Conservation (phyloP, 2,329 filamentous ascomycete species). For the Ophiostoma quercus region DNA sequence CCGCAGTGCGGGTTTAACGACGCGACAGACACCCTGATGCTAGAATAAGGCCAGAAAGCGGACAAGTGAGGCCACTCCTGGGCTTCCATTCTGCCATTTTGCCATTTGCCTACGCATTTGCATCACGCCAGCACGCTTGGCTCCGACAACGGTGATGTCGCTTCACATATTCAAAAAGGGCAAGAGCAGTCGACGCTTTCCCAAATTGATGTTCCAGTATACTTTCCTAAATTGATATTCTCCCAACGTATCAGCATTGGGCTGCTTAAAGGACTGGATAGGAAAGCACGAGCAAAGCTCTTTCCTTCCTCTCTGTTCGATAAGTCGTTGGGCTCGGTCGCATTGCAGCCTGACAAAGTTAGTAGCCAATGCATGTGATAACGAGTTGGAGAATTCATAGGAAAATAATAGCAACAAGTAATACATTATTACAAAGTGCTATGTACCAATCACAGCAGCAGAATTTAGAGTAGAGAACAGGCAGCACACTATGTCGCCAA, state of each 20-base stretch:
- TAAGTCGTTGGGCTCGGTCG: background rate
- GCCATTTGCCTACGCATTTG: background rate
- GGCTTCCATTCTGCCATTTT: background rate
- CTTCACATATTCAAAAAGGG: background rate
- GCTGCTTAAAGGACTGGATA: background rate
- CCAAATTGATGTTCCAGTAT: background rate
- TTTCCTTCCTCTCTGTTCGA: background rate
- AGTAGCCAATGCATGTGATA: background rate
- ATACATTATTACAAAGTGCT: background rate
- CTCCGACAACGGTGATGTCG: conserved; percentile 5
- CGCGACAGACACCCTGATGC: background rate
- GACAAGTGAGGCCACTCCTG: conserved; percentile 9
- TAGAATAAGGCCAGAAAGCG: conserved; percentile 13
- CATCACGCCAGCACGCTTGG: conserved; percentile 1
- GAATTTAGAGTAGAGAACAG: background rate
- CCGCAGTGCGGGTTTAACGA: background rate
- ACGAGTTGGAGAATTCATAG: background rate
- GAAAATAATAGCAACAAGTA: background rate
- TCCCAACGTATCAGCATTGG: too few relatives aligned
- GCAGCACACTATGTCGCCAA: background rate
- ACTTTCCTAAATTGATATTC: background rate
- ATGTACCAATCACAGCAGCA: background rate
- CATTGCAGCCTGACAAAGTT: background rate
- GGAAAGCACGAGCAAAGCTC: background rate
- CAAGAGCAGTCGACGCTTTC: background rate